Percentiles rank a stretch among this genome's conserved stretches.
phyloP scores from a whole-genome alignment of 1,284 basidiomycete species.

The Rugosomyces carneus region DNA sequence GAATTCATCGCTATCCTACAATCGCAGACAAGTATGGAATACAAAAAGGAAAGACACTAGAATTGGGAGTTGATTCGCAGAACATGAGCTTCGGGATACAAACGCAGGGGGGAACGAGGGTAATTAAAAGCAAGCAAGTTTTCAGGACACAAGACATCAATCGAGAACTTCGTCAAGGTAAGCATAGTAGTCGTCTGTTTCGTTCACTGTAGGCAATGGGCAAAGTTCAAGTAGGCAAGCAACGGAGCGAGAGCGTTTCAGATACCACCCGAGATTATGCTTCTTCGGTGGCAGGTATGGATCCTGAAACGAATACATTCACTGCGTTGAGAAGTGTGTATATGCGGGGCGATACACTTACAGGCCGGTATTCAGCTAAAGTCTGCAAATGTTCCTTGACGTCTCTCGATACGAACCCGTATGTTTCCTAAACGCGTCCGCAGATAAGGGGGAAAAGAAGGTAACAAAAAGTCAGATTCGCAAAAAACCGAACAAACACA shows the following conservation, averaged over 20 bases:
- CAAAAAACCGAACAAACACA: slow-evolving; percentile 8
- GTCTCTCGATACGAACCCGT: slow-evolving; percentile 21
- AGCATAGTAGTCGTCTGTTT: neutral
- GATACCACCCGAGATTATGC: slow-evolving; percentile 32
- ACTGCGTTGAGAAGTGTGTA: neutral
- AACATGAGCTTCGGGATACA: too few relatives aligned
- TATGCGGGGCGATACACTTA: slow-evolving; percentile 13
- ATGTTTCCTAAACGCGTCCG: slow-evolving; percentile 24
- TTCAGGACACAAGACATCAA: neutral
- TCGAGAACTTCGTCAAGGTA: neutral
- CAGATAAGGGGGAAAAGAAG: too few relatives aligned
- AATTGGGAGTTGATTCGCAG: too few relatives aligned
- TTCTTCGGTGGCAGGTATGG: slow-evolving; percentile 30
- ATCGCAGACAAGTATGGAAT: too few relatives aligned
- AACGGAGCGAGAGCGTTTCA: slow-evolving; percentile 35
- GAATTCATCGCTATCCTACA: neutral
- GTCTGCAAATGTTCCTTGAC: slow-evolving; percentile 23
- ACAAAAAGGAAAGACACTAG: too few relatives aligned
- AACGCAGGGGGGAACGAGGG: too few relatives aligned
- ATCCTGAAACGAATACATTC: slow-evolving; percentile 21
- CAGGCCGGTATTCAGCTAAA: slow-evolving; percentile 23
- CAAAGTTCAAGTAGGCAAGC: slow-evolving; percentile 29
- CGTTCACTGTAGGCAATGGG: slow-evolving; percentile 2
- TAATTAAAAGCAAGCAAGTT: too few relatives aligned
- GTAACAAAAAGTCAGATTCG: neutral